Conservation (phyloP, 495 filamentous ascomycete species). For the Sordaria brevicollis region DNA sequence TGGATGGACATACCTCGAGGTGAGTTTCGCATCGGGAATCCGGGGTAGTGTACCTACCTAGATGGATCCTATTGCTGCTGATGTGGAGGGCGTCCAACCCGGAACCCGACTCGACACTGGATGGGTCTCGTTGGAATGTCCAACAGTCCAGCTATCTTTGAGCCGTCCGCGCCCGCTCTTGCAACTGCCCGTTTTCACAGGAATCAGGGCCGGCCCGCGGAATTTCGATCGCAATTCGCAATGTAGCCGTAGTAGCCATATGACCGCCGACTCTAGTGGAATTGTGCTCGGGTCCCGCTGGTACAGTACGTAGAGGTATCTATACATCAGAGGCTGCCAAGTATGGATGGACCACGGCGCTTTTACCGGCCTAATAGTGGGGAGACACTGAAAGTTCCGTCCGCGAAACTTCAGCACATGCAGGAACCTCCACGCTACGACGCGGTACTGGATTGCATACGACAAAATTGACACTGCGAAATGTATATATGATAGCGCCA, state of each 20-base stretch:
- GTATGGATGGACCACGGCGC: constrained; percentile 29
- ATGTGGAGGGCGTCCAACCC: not conserved
- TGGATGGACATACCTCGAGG: not conserved
- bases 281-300: not conserved
- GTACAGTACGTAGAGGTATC: not conserved
- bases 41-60: not conserved
- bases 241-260: no score
- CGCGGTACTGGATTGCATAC: not conserved
- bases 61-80: not conserved
- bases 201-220: not conserved
- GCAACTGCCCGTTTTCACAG: not conserved
- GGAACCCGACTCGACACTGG: no score
- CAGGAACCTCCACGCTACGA: not conserved
- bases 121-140: not conserved
- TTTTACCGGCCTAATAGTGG: constrained; percentile 49
- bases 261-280: not conserved
- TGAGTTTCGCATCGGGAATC: not conserved
- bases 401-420: not conserved
- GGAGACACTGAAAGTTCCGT: constrained; percentile 18
- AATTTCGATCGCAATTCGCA: no score
- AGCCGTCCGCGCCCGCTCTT: not conserved
- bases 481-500: not conserved
- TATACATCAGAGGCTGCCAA: not conserved
- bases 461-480: not conserved
- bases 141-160: not conserved